Percentiles rank a stretch among this genome's conserved stretches.
These are phyloP conservation scores for Linnemannia zychae DNA, from an alignment of 192 early-diverging fungal species.

Conservation along the genomic window DNA sequence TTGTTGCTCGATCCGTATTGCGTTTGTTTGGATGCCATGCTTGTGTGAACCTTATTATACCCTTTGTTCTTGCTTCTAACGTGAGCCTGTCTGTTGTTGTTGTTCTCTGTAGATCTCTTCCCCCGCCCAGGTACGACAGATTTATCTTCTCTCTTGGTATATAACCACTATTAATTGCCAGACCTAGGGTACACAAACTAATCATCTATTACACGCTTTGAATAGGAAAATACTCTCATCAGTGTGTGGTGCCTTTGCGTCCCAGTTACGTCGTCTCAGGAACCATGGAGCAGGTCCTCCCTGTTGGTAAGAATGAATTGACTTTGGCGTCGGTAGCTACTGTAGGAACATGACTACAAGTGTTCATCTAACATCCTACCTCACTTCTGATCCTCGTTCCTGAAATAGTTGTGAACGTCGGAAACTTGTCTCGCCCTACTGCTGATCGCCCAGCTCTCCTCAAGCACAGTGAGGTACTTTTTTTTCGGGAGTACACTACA, in stretches of 20 bases:
- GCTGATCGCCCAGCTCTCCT: slow-evolving; percentile 77
- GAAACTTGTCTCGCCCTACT: slow-evolving; percentile 62
- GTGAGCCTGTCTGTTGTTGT: neutral
- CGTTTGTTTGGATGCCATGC: neutral
- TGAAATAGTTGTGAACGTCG: slow-evolving; percentile 48
- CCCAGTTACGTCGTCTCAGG: slow-evolving; percentile 70
- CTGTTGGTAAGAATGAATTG: slow-evolving; percentile 23
- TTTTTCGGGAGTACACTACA: slow-evolving; percentile 24
- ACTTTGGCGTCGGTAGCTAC: too few species aligned
- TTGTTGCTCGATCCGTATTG: neutral
- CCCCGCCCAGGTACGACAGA: slow-evolving; percentile 66
- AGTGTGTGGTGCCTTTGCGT: slow-evolving; percentile 85
- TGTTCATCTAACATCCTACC: too few species aligned
- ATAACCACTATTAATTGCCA: neutral
- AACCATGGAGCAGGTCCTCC: slow-evolving; percentile 44
- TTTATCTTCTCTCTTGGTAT: too few species aligned
- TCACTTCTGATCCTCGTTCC: neutral
- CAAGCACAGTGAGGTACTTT: slow-evolving; percentile 79
- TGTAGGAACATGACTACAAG: too few species aligned
- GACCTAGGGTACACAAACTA: neutral
- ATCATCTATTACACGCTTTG: neutral
- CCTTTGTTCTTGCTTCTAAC: neutral
- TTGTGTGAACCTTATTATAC: neutral
- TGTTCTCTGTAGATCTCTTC: slow-evolving; percentile 71
- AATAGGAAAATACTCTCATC: slow-evolving; percentile 77